These are phyloP conservation scores for Choiromyces venosus DNA, from an alignment of 495 filamentous ascomycete genomes.

Conservation along the genomic window DNA sequence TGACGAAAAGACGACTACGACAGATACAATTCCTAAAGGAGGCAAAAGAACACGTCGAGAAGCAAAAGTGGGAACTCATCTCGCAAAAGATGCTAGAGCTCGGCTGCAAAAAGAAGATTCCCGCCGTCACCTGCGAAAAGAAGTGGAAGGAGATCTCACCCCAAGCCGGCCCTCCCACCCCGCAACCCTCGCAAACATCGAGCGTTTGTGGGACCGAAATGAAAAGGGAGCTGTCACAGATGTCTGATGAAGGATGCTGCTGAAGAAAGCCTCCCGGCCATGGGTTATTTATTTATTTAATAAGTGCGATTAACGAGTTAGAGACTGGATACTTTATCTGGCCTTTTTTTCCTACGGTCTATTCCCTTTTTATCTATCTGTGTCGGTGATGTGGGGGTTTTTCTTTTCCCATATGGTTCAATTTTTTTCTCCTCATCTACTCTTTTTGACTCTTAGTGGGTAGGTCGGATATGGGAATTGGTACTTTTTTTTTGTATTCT, in stretches of 20 bases:
- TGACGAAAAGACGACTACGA: constrained; percentile 12
- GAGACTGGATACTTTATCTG: constrained; percentile 2
- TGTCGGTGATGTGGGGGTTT: background rate
- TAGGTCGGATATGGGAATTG: constrained; percentile 1
- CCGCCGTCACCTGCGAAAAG: constrained; percentile 41
- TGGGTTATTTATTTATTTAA: background rate
- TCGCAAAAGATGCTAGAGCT: constrained; percentile 40
- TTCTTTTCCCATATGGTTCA: background rate
- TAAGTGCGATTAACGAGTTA: background rate
- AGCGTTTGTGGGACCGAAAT: constrained; percentile 29
- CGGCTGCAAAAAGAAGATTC: constrained; percentile 43
- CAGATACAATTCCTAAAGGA: constrained; percentile 41
- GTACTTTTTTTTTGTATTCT: background rate
- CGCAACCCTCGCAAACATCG: constrained; percentile 27
- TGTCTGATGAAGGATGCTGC: constrained; percentile 34
- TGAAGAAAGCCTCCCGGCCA: background rate
- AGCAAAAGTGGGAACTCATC: constrained; percentile 42
- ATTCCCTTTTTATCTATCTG: background rate
- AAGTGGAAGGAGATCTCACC: constrained; percentile 42
- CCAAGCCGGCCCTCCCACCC: constrained; percentile 29
- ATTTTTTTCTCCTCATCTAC: background rate
- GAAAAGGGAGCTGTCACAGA: constrained; percentile 39
- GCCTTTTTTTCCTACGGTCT: background rate
- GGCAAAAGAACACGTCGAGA: constrained; percentile 40
- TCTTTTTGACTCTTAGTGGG: background rate